A percentile compares a stretch with the other conserved stretches of the same genome.
Evolutionary conservation across 164 flowering plant genomes (phyloP).

Genomic region (Liquidambar formosana): DNA sequence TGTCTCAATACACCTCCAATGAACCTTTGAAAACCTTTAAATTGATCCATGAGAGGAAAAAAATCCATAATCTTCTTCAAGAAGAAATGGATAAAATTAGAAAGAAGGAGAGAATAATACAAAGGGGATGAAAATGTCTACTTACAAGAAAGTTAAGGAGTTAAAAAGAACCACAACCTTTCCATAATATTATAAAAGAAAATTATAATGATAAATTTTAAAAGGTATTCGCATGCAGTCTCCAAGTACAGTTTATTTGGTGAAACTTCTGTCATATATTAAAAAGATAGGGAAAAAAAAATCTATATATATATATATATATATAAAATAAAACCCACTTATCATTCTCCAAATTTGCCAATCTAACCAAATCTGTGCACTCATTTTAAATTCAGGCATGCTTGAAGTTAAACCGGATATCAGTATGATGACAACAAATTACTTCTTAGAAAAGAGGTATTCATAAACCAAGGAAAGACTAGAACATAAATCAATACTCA

Average conservation of each 20-base stretch:
- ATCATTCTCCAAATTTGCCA: not conserved
- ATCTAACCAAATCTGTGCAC: not conserved
- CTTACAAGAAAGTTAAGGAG: not conserved
- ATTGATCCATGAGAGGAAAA: no score
- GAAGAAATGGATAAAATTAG: not conserved
- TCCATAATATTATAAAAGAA: no score
- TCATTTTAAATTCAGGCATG: not conserved
- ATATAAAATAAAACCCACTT: not conserved
- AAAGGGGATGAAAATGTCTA: not conserved
- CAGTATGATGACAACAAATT: not conserved
- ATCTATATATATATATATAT: no score
- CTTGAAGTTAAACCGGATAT: not conserved
- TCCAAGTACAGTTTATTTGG: not conserved
- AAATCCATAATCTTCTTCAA: no score
- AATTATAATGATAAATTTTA: no score
- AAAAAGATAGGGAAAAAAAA: no score
- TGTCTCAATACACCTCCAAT: no score
- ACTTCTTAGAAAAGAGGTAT: not conserved
- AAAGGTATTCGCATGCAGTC: not conserved
- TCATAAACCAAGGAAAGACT: not conserved
- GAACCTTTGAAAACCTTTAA: no score
- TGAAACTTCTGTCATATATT: not conserved
- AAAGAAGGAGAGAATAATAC: not conserved
- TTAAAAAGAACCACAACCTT: not conserved
- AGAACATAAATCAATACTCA: constrained; percentile 38